phyloP scores from a whole-genome alignment of 768 basidiomycete genomes.

The Hypsizygus marmoreus region DNA sequence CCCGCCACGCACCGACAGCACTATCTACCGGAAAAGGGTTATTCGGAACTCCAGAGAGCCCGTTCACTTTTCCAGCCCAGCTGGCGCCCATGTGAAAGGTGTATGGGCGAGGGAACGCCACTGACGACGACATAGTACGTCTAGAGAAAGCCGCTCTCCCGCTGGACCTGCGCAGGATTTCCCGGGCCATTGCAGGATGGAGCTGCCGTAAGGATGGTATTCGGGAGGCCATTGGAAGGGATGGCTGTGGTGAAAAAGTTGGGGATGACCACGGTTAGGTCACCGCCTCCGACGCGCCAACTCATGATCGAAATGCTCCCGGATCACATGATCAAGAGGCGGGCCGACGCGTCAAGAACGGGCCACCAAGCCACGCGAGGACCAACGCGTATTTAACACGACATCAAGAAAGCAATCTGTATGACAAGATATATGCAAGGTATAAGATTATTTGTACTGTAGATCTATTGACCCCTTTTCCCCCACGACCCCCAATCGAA shows the following conservation, averaged over 20 bases:
- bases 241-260: background rate
- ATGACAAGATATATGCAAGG: no score
- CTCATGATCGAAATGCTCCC: no score
- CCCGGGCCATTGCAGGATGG: slow-evolving; percentile 14
- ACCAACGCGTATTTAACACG: no score
- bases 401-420: no score
- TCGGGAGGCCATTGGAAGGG: slow-evolving; percentile 9
- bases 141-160: background rate
- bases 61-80: slow-evolving; percentile 73
- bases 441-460: background rate
- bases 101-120: slow-evolving; percentile 46
- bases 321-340: no score
- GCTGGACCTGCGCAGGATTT: slow-evolving; percentile 15
- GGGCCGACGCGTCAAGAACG: no score
- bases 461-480: background rate
- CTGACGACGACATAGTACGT: slow-evolving; percentile 19
- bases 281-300: no score
- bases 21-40: slow-evolving; percentile 60
- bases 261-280: no score
- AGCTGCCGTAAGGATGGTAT: slow-evolving; percentile 3
- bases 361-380: no score
- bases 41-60: slow-evolving; percentile 33
- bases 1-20: slow-evolving; percentile 68
- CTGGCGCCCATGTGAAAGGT: slow-evolving; percentile 76
- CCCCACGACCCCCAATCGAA: slow-evolving; percentile 28